A percentile compares a stretch with the other conserved stretches of the same genome.
phyloP scores from a whole-genome alignment of 768 basidiomycete species.

The Macrolepiota albuminosa region DNA sequence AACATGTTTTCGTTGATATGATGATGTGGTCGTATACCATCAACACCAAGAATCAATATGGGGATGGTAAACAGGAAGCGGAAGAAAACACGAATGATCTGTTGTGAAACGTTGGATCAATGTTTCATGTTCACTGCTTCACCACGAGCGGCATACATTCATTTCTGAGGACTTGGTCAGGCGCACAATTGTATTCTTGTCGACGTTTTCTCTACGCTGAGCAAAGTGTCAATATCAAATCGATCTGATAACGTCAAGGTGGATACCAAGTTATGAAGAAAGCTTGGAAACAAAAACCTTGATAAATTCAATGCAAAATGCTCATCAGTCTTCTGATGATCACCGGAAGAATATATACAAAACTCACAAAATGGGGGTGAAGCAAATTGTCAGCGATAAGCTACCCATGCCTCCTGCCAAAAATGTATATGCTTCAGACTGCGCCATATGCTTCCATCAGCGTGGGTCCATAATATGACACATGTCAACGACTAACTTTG shows the following conservation, averaged over 20 bases:
- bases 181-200: conserved; percentile 59
- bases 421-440: conserved; percentile 71
- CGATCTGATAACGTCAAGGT: background rate
- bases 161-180: conserved; percentile 78
- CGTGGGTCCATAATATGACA: background rate
- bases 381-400: conserved; percentile 67
- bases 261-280: conserved; percentile 53
- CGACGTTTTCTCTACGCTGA: conserved; percentile 59
- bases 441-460: conserved; percentile 4
- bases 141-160: conserved; percentile 47
- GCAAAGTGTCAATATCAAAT: background rate
- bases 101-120: background rate
- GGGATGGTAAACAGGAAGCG: conserved; percentile 70
- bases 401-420: conserved; percentile 67
- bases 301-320: conserved; percentile 34
- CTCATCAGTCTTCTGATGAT: conserved; percentile 8
- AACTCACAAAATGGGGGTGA: conserved; percentile 61
- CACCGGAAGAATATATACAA: background rate
- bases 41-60: conserved; percentile 58
- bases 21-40: conserved; percentile 59
- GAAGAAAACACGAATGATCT: conserved; percentile 71
- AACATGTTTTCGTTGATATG: conserved; percentile 61
- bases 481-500: conserved; percentile 37
- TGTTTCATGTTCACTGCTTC: background rate
- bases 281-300: conserved; percentile 69